Conservation (phyloP, 2,329 filamentous ascomycete species). For the Phialophora chinensis region DNA sequence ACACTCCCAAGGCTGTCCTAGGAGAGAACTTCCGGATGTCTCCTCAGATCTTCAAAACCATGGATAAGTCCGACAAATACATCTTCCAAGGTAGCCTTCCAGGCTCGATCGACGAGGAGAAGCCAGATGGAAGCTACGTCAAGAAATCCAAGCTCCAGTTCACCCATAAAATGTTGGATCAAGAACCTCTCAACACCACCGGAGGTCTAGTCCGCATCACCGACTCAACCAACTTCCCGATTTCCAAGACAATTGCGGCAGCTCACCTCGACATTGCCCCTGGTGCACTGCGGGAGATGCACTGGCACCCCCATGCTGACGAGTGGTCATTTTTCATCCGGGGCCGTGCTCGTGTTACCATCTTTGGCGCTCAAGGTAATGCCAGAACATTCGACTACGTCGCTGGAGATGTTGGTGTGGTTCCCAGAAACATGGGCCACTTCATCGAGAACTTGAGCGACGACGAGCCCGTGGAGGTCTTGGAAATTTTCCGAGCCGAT, state of each 20-base stretch:
- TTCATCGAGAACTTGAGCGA: slow-evolving; percentile 79
- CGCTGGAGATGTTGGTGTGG: slow-evolving; percentile 76
- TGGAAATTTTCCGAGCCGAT: slow-evolving; percentile 76
- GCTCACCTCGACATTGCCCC: slow-evolving; percentile 74
- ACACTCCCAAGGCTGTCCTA: slow-evolving; percentile 73
- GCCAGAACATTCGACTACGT: slow-evolving; percentile 78
- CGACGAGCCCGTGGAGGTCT: slow-evolving; percentile 75
- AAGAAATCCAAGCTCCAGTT: slow-evolving; percentile 72
- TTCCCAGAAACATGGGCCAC: slow-evolving; percentile 77
- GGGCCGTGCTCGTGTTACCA: slow-evolving; percentile 73
- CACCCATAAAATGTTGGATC: slow-evolving; percentile 73
- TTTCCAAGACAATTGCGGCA: slow-evolving; percentile 74
- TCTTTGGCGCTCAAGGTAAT: slow-evolving; percentile 72
- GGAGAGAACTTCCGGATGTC: slow-evolving; percentile 77
- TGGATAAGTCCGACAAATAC: slow-evolving; percentile 72
- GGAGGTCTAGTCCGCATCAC: slow-evolving; percentile 76
- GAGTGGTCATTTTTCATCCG: slow-evolving; percentile 82
- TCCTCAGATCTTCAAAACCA: slow-evolving; percentile 71
- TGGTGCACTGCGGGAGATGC: slow-evolving; percentile 76
- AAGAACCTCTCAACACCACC: slow-evolving; percentile 68
- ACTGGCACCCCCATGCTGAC: slow-evolving; percentile 81
- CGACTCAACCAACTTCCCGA: slow-evolving; percentile 76
- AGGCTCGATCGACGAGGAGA: slow-evolving; percentile 69
- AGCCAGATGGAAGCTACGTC: slow-evolving; percentile 62
- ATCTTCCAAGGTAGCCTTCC: slow-evolving; percentile 75